phyloP scores from a whole-genome alignment of 108 stramenopile species.

The Discostella stelligeroides region DNA sequence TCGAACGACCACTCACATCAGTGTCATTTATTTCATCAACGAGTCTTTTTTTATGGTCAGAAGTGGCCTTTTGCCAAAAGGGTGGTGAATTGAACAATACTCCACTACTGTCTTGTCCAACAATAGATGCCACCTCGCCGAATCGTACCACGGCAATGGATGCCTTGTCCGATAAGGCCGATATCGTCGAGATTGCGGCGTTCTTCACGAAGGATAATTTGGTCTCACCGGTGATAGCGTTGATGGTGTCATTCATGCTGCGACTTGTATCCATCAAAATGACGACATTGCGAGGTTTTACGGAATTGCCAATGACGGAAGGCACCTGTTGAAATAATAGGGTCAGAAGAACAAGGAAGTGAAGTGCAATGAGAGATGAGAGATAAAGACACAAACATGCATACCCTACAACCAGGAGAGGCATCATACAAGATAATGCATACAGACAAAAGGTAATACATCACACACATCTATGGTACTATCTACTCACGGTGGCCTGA shows the following conservation, averaged over 20 bases:
- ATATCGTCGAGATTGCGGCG: conserved; percentile 19
- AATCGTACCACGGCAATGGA: conserved; percentile 37
- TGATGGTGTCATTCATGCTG: conserved; percentile 35
- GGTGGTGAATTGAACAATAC: neutral
- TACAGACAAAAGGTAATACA: too few relatives aligned
- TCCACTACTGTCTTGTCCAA: neutral
- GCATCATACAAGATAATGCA: neutral
- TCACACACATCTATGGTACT: too few relatives aligned
- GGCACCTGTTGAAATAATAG: conserved; percentile 19
- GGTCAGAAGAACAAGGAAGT: neutral
- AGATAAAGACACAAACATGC: neutral
- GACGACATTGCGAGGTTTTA: conserved; percentile 41
- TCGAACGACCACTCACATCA: conserved; percentile 26
- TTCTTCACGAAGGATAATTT: conserved; percentile 34
- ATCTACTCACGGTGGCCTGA: conserved; percentile 43
- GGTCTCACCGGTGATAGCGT: conserved; percentile 10
- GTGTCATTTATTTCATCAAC: conserved; percentile 25
- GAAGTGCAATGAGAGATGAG: too few relatives aligned
- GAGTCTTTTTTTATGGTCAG: conserved; percentile 15
- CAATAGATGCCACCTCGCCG: conserved; percentile 21
- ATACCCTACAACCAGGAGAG: neutral
- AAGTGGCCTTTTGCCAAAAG: conserved; percentile 32
- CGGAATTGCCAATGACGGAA: conserved; percentile 26
- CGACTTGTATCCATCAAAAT: conserved; percentile 42
- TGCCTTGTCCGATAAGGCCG: conserved; percentile 19